Conservation (phyloP, 164 flowering plant species). For the Vitis amurensis region DNA sequence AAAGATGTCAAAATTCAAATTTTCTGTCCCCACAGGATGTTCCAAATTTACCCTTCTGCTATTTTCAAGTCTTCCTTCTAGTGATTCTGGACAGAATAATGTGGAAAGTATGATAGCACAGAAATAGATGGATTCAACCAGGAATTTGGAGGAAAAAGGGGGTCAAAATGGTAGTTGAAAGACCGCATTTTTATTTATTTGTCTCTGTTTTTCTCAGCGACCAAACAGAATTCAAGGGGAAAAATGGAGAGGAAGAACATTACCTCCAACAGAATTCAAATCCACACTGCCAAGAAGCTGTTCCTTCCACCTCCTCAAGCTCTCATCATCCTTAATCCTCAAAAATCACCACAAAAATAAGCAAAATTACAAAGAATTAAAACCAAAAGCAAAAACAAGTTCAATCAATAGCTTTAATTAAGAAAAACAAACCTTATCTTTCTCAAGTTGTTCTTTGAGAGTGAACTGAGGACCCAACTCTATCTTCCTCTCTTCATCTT, state of each 20-base stretch:
- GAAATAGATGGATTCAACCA: no score
- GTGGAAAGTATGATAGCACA: no score
- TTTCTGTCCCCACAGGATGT: no score
- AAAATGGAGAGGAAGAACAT: not conserved
- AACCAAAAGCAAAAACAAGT: not conserved
- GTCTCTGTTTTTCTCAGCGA: not conserved
- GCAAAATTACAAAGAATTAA: not conserved
- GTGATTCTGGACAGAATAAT: no score
- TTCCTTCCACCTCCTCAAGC: conserved; percentile 67
- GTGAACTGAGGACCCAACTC: conserved; percentile 75
- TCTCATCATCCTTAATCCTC: conserved; percentile 57
- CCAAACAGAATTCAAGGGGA: not conserved
- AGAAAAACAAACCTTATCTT: conserved; percentile 61
- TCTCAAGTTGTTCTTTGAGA: conserved; percentile 74
- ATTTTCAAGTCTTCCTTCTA: no score
- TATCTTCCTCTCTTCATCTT: conserved; percentile 40
- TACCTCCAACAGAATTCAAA: conserved; percentile 56
- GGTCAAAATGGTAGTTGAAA: not conserved
- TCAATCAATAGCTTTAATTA: not conserved
- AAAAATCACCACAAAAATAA: conserved; percentile 10
- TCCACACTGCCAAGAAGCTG: conserved; percentile 67
- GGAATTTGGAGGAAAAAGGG: no score
- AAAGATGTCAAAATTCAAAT: no score
- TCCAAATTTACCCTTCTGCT: no score
- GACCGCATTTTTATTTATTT: not conserved